Base-by-base conservation (phyloP, 176 grass and related monocot species). In the Zea mays region DNA sequence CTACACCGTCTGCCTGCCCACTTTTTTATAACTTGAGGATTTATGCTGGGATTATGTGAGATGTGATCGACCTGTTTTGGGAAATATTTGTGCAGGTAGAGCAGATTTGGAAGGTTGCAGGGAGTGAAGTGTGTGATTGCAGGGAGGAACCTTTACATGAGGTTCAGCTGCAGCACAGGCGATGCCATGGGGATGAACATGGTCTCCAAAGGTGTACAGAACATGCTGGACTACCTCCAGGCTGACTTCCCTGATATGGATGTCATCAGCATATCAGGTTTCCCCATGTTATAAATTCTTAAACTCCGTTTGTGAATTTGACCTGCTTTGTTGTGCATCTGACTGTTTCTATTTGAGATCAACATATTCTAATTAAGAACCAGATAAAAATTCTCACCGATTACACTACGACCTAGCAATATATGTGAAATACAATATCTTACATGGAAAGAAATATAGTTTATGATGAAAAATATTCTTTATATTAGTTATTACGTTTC, bases 101-200 rank as follows among this genome's bases (percentile, higher is more conserved):
- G 89, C 86, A 85, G 92, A 76, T 98, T 98, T 47, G 92, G 62
- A 37, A 92, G 77, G 56, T 69, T 98, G 40, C 96, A 95, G 74
- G 56, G 78, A 14, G 75, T 98, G 69, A 88, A 89, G 33, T 98
- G 96, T 20, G 85, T 87, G 4, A 68, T 98, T 3, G 96, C 91
- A 36, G 96, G 96, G 55, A 98, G 96, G 78, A 98, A 95, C 72
- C 50, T 98, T 5, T 92, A 90, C 85, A 87, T 98, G 83, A 88
- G 96, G 79, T 94, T 98, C 77, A 81, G 52, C 77, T 98, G 92
- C 83, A 87, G 89, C 84, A 98, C 92, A 4, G 96, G 92, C 21
- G 95, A 98, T 88, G 95, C 95, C 33, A 98, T 98, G 96, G 96
- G 92, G 64, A 98, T 98, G 96, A 94, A 98, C 84, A 98, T 98